Base-by-base conservation (phyloP, 2,329 filamentous ascomycete genomes). In the Calonectria henricotiae region DNA sequence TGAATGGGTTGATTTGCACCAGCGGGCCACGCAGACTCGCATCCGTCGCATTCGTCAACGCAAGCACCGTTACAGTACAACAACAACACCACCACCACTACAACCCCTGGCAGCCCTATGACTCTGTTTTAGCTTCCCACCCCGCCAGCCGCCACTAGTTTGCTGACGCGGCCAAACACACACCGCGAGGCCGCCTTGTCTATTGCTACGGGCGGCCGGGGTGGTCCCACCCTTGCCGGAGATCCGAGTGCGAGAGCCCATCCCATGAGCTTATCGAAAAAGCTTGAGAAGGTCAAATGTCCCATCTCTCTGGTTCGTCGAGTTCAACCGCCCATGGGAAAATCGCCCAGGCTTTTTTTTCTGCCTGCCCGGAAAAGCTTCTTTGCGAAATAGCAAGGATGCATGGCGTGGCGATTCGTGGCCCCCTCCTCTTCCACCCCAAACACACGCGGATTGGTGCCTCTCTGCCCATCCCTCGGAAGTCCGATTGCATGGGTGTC, bases 131-230 rank as follows among this genome's bases (percentile, higher is more conserved):
- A 55, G 20, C 12, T 35, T 37, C n/a, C 20, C 20, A 35, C 23
- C 41, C 47, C 32, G 49, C 62, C 37, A 66, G 35, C 62, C 47
- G 51, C 67, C 65, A 54, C 55, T 65, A 37, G 64, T 51, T 67
- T 41, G 73, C 69, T 75, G 69, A 75, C 73, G 71, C 68, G 71
- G 72, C 72, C 67, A 35, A 32, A 13, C 20, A 15, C n/a, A 23
- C n/a, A 23, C 35, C 27, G 55, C 30, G 55, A 67, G 55, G 55
- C 62, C 46, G 62, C 63, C 63, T 37, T 32, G 35, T 37, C 35
- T 30, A 23, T 25, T 23, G 39, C 41, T 20, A 20, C 41, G 17
- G 17, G 41, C 43, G 23, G 43, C 43, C 8, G 6, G 43, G 43
- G 43, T 17, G 43, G 25, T 35, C 41, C 49, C 32, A 55, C 51